Conservation (phyloP, 345 rosid species). For the Eucalyptus melliodora region DNA sequence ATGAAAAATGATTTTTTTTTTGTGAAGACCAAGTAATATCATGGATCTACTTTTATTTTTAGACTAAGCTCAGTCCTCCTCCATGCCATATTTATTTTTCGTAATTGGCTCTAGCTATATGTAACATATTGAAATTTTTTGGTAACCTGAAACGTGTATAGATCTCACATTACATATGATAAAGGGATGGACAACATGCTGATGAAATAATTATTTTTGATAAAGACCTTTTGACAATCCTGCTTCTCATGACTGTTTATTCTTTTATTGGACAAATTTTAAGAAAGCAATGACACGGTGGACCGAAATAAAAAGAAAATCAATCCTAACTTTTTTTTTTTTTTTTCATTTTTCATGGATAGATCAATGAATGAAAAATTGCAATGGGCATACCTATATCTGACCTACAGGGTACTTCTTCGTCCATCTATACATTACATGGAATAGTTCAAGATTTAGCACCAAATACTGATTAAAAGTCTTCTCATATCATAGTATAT, state of each 20-base stretch:
- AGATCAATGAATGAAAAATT: neutral
- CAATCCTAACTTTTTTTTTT: neutral
- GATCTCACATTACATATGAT: neutral
- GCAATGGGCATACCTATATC: neutral
- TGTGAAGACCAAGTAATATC: neutral
- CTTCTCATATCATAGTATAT: neutral
- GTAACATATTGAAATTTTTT: neutral
- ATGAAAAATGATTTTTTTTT: neutral
- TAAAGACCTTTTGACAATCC: neutral
- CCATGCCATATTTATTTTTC: too few relatives aligned
- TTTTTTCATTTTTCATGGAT: neutral
- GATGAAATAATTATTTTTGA: neutral
- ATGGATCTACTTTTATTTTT: neutral
- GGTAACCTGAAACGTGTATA: neutral
- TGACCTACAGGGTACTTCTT: neutral
- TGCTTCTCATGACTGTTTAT: neutral
- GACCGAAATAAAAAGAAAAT: neutral
- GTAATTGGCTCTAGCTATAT: neutral
- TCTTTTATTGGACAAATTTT: neutral
- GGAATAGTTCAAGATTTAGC: neutral
- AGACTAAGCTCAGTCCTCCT: too few relatives aligned
- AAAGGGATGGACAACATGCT: neutral
- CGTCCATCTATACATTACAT: neutral
- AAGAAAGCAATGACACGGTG: neutral
- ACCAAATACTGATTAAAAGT: neutral